Base-by-base conservation (phyloP, 805 yeast species). In the Candida railenensis region DNA sequence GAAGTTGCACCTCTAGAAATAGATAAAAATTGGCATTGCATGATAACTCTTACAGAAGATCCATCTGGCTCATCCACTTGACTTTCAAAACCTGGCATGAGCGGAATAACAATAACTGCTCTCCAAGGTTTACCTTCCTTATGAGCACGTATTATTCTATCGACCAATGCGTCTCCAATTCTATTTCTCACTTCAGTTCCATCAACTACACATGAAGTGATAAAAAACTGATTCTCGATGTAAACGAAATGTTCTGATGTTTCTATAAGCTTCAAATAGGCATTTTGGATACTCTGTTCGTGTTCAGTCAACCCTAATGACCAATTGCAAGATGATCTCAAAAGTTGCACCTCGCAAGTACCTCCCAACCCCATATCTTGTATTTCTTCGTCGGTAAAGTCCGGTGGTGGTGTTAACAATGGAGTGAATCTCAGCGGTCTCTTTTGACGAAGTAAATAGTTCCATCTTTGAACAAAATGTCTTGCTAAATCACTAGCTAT, bases 381-480 rank as follows among this genome's bases (percentile, higher is more conserved):
- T 28, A 89, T 70, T 58, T 91, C 96, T 41, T 82, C 86, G 22
- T 76, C 79, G 0, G 90, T 78, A 53, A 89, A 80, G 54, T 91
- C 97, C 2, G 95, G 81, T 0, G 99, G 97, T 1, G 99, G 99
- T 0, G 95, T 78, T 45, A 94, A 73, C 39, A 94, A 67, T 0
- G 99, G 99, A 0, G 98, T 92, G 42, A 86, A 84, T 57, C 99
- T 78, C 34, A 97, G 89, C 2, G 99, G 98, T 48, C 97, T 75
- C 62, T 95, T 95, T 56, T 90, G 97, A 58, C 99, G 80, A 43
- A 95, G 65, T 34, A 94, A 73, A 60, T 89, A 94, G 62, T 94
- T 94, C 99, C 99, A 94, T 57, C 99, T 80, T 69, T 94, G 99
- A 12, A 90, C 95, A 66, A 95, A 94, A 64, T 94, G 98, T 47